Evolutionary conservation across 2,329 filamentous ascomycete species (phyloP).

Genomic region (Phaeosphaeriaceae sp.): DNA sequence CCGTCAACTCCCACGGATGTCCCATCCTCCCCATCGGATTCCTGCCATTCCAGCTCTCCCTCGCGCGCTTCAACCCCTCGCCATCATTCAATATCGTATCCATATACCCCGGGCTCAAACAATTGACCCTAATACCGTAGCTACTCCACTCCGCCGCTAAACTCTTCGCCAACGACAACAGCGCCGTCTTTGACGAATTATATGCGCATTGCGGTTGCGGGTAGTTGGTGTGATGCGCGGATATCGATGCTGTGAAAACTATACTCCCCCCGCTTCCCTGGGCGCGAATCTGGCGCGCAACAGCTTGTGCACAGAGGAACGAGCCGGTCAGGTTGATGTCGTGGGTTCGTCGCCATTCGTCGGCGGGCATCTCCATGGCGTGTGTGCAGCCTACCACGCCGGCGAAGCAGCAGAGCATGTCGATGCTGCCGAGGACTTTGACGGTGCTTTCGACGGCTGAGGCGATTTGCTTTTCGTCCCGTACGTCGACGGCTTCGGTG

Average conservation of each 20-base stretch:
- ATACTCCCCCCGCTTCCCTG: conserved; percentile 66
- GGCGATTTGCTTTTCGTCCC: conserved; percentile 58
- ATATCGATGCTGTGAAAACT: conserved; percentile 72
- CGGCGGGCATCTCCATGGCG: conserved; percentile 65
- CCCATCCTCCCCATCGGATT: conserved; percentile 74
- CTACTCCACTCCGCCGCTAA: conserved; percentile 77
- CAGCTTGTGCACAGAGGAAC: conserved; percentile 75
- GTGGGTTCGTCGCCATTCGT: conserved; percentile 69
- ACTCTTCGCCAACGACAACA: conserved; percentile 69
- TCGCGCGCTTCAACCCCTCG: conserved; percentile 62
- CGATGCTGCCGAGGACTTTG: conserved; percentile 58
- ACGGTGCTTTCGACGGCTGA: conserved; percentile 48
- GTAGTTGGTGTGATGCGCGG: conserved; percentile 73
- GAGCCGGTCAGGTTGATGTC: conserved; percentile 77
- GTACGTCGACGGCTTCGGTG: conserved; percentile 66
- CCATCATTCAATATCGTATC: conserved; percentile 77
- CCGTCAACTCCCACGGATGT: conserved; percentile 67
- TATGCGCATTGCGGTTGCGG: conserved; percentile 77
- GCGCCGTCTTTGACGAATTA: conserved; percentile 74
- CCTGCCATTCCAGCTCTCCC: conserved; percentile 64
- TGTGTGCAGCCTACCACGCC: conserved; percentile 71
- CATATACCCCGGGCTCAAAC: conserved; percentile 77
- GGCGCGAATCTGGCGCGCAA: conserved; percentile 52
- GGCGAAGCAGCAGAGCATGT: conserved; percentile 70
- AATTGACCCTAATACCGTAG: conserved; percentile 75